Percentiles rank a stretch among this genome's conserved stretches.
Evolutionary conservation across 805 yeast genomes (phyloP).

Genomic region (Saccharomycopsis fodiens): DNA sequence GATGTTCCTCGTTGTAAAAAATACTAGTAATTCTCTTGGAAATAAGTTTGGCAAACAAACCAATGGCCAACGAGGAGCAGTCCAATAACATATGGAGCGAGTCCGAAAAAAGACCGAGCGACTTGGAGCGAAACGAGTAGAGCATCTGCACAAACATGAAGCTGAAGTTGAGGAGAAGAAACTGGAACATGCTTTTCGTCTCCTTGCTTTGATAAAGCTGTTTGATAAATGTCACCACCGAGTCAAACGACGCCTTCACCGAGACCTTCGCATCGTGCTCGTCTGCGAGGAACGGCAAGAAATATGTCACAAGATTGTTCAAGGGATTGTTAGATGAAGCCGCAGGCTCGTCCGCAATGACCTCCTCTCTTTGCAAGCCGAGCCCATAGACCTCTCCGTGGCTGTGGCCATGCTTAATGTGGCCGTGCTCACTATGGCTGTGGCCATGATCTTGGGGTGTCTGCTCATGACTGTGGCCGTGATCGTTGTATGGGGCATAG

Average conservation of each 20-base stretch:
- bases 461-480: constrained; percentile 68
- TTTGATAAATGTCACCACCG: constrained; percentile 18
- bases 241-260: not conserved
- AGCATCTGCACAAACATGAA: constrained; percentile 92
- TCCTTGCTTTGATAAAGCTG: constrained; percentile 48
- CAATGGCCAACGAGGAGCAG: constrained; percentile 83
- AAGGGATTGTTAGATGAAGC: constrained; percentile 7
- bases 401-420: not conserved
- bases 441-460: constrained; percentile 61
- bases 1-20: constrained; percentile 10
- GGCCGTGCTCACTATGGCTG: not conserved
- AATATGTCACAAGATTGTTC: constrained; percentile 12
- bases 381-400: constrained; percentile 8
- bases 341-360: not conserved
- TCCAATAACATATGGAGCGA: constrained; percentile 95
- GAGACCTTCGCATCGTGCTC: constrained; percentile 2
- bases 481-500: constrained; percentile 33
- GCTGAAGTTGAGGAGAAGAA: constrained; percentile 73
- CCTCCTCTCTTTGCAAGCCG: not conserved
- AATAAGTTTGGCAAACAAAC: constrained; percentile 74
- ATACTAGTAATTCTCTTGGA: constrained; percentile 40
- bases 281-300: constrained; percentile 16
- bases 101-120: constrained; percentile 85
- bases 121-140: constrained; percentile 87
- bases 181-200: constrained; percentile 83